These are phyloP conservation scores for Ilyonectria robusta DNA, from an alignment of 2,329 filamentous ascomycete genomes.

Conservation along the genomic window DNA sequence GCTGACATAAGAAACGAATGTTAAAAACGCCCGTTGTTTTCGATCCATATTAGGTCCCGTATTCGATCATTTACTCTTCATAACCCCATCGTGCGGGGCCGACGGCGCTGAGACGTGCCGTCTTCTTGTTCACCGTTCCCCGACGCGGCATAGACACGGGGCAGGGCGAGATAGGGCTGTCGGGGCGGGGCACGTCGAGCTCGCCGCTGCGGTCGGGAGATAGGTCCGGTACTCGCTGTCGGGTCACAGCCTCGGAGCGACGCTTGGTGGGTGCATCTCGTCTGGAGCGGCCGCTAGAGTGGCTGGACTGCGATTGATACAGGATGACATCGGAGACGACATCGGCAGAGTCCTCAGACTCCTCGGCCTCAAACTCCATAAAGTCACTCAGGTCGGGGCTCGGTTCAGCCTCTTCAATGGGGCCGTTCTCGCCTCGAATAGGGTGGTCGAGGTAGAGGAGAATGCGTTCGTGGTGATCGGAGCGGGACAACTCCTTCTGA, in stretches of 20 bases:
- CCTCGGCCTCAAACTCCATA: conserved; percentile 51
- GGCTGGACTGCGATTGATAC: conserved; percentile 36
- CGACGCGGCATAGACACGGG: conserved; percentile 47
- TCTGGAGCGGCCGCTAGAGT: conserved; percentile 24
- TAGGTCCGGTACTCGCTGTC: conserved; percentile 14
- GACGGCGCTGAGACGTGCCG: conserved; percentile 56
- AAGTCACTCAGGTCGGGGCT: conserved; percentile 58
- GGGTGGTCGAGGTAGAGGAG: conserved; percentile 51
- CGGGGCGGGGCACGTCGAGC: conserved; percentile 56
- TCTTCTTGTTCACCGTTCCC: conserved; percentile 54
- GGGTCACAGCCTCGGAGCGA: conserved; percentile 26
- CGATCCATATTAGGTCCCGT: background rate
- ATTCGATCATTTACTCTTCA: conserved; percentile 40
- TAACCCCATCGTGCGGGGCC: conserved; percentile 44
- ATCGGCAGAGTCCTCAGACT: conserved; percentile 38
- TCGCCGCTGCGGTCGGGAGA: conserved; percentile 34
- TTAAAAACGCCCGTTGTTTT: conserved; percentile 10
- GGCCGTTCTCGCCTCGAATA: conserved; percentile 35
- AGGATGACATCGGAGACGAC: conserved; percentile 35
- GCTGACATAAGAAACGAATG: conserved; percentile 26
- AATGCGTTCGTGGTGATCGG: conserved; percentile 44
- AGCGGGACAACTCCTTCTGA: conserved; percentile 20
- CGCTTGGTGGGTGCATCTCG: conserved; percentile 31
- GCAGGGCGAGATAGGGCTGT: conserved; percentile 57
- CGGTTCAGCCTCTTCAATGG: conserved; percentile 49